Percentiles rank a stretch among this genome's conserved stretches.
Evolutionary conservation across 768 basidiomycete genomes (phyloP).

Genomic region (Lyophyllum shimeji): DNA sequence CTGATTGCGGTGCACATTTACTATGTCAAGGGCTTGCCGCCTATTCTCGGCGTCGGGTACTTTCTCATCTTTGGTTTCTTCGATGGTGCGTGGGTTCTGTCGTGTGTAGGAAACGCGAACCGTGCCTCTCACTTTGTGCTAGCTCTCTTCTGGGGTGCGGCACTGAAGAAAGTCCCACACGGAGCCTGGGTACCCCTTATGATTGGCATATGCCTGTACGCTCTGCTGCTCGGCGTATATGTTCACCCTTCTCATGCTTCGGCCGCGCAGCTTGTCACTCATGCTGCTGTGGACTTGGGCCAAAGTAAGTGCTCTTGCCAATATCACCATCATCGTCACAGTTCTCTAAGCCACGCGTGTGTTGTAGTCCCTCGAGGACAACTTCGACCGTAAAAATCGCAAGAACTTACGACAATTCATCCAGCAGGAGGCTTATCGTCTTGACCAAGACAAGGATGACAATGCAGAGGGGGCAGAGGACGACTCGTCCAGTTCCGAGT

Average conservation of each 20-base stretch:
- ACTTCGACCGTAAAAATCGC: constrained; percentile 57
- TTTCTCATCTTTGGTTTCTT: constrained; percentile 62
- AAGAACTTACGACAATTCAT: constrained; percentile 58
- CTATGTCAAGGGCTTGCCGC: constrained; percentile 51
- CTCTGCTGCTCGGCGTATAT: background rate
- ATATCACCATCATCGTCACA: background rate
- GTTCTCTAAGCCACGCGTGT: no score
- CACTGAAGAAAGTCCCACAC: constrained; percentile 57
- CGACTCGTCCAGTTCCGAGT: background rate
- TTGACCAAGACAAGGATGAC: background rate
- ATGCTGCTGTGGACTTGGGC: constrained; percentile 73
- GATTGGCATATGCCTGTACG: constrained; percentile 52
- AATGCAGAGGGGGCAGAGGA: constrained; percentile 9
- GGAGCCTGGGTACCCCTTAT: constrained; percentile 71
- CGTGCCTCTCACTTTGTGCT: background rate
- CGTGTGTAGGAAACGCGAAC: no score
- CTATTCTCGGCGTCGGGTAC: constrained; percentile 42
- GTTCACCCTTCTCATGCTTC: background rate
- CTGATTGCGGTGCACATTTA: constrained; percentile 57
- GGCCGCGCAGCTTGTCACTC: constrained; percentile 29
- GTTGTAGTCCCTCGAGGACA: constrained; percentile 50
- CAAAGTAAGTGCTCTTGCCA: constrained; percentile 31
- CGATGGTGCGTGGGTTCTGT: constrained; percentile 32
- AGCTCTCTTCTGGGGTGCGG: constrained; percentile 61
- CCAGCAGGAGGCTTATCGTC: constrained; percentile 24